Evolutionary conservation across 305 asterid genomes (phyloP).

Genomic region (Fraxinus sp.): DNA sequence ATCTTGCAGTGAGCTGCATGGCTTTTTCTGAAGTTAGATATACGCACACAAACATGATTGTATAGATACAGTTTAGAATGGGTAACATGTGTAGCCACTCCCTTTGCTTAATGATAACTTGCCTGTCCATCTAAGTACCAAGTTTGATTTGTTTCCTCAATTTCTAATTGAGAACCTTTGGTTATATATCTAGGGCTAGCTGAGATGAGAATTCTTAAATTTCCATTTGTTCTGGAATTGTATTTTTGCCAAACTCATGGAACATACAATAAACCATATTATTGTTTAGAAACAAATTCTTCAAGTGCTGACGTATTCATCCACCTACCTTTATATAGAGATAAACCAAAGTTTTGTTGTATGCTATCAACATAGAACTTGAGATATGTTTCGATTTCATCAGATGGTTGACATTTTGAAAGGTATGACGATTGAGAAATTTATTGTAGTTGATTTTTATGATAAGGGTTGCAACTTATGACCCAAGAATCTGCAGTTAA

Average conservation of each 20-base stretch:
- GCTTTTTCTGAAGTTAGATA: conserved; percentile 4
- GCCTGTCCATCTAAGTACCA: not conserved
- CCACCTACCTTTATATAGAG: not conserved
- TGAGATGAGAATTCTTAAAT: not conserved
- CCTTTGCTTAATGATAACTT: not conserved
- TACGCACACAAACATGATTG: not conserved
- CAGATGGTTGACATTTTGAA: not conserved
- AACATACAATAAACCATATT: not conserved
- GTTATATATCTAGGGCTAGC: not conserved
- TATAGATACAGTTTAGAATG: not conserved
- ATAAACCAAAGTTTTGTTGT: not conserved
- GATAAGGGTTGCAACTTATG: not conserved
- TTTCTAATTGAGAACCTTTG: not conserved
- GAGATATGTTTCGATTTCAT: not conserved
- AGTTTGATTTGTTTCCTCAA: not conserved
- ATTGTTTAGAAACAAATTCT: not conserved
- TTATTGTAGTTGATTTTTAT: not conserved
- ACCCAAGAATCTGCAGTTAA: not conserved
- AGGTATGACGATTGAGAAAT: not conserved
- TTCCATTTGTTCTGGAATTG: not conserved
- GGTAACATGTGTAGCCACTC: not conserved
- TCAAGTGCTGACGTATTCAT: not conserved
- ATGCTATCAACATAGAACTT: not conserved
- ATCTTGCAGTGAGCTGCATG: not conserved
- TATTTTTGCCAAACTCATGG: not conserved